A percentile compares a stretch with the other conserved stretches of the same genome.
Evolutionary conservation across 805 yeast species (phyloP).

Genomic region (Debaryomyces hansenii): DNA sequence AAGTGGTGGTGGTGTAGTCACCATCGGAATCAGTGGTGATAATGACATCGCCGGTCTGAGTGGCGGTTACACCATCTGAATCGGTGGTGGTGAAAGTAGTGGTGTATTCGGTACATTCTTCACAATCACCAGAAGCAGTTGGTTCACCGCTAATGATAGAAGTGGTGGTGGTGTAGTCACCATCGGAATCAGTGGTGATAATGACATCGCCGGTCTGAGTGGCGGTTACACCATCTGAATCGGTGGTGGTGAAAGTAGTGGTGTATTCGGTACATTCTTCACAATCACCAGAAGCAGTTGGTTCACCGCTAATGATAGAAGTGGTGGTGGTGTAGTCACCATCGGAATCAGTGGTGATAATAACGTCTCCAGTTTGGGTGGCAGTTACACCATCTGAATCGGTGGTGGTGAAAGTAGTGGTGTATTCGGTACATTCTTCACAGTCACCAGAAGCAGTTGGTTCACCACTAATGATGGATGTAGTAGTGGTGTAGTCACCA

Average conservation of each 20-base stretch:
- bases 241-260: constrained; percentile 3
- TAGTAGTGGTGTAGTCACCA: too few relatives aligned
- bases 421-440: too few relatives aligned
- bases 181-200: constrained; percentile 18
- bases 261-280: constrained; percentile 4
- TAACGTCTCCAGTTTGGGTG: constrained; percentile 9
- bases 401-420: constrained; percentile 9
- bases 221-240: constrained; percentile 1
- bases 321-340: constrained; percentile 6
- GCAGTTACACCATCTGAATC: constrained; percentile 5
- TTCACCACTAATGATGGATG: too few relatives aligned
- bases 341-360: constrained; percentile 11
- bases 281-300: too few relatives aligned
- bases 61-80: constrained; percentile 11
- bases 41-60: constrained; percentile 15
- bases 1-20: constrained; percentile 12
- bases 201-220: constrained; percentile 11
- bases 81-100: constrained; percentile 15
- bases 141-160: not conserved
- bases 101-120: constrained; percentile 9
- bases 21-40: constrained; percentile 17
- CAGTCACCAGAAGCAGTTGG: too few relatives aligned
- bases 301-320: not conserved
- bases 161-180: constrained; percentile 12
- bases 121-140: not conserved